Base-by-base conservation (phyloP, 768 basidiomycete genomes). In the Macrolepiota dolichaula region DNA sequence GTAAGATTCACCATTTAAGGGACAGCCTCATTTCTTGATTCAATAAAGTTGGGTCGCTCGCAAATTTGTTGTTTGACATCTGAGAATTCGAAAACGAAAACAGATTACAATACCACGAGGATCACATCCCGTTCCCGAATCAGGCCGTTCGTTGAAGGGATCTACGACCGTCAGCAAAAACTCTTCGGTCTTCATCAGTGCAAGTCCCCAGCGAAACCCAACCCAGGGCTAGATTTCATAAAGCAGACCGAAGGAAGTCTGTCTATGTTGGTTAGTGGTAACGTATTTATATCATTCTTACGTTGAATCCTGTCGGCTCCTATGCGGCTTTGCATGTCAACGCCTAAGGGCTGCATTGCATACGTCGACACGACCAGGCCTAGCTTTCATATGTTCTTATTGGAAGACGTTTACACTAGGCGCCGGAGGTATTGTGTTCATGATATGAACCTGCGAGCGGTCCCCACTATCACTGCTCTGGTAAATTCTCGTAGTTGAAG, bases 241-340 rank as follows among this genome's bases (percentile, higher is more conserved):
- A 6, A 37, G 15, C 29, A 22, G 24, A 25, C 19, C 24, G 25
- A 37, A 50, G 55, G 35, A 36, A 51, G 35, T 9, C 47, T n/a
- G 37, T 40, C 57, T 38, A 24, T 40, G 36, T 51, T 35, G 36
- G 32, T 51, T 40, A 47, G 44, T 42, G 29, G 42, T 22, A 25
- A 19, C 7, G 12, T 46, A 57, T 58, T 50, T 58, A 36, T 37
- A 38, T 22, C 44, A 22, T 15, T 44, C 36, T 49, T 58, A 58
- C 57, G 47, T 51, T 59, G 50, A 12, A 10, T 38, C 17, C 38
- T 19, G 12, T 59, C 50, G 57, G 57, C 27, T 17, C 57, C 19
- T 51, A 27, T 15, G n/a, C 50, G 57, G 57, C 57, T 51, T 37
- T 52, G 10, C 32, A 27, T 51, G 50, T 51, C 50, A 54, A 54